Base-by-base conservation (phyloP, 2,329 filamentous ascomycete species). In the Taxawa tesnikishii region DNA sequence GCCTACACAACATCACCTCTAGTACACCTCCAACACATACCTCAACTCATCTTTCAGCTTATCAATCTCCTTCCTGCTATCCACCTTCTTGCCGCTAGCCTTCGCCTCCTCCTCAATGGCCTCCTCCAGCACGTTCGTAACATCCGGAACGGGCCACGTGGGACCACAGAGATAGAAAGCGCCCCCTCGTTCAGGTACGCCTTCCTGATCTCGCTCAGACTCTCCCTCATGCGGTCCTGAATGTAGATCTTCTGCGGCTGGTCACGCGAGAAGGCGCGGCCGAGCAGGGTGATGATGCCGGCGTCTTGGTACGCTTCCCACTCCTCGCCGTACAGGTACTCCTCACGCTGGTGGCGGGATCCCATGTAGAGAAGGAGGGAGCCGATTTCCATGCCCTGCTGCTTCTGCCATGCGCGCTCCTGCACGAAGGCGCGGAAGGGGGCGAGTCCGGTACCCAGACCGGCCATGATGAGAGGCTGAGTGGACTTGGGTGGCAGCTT, bases 361-460 rank as follows among this genome's bases (percentile, higher is more conserved):
- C 90, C 90, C 67, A 98, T 88, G 70, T 96, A 98, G 38, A 98
- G 66, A 32, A 98, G 73, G 40, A 96, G 90, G 26, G 84, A 67
- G 33, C 90, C 90, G 45, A 98, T 94, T 37, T 90, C 77, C 65
- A 93, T 87, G 58, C 90, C 90, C 57, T 92, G 83, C n/a, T 84
- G 79, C 66, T 94, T 94, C 56, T 98, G 88, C 75, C 92, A 85
- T 30, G 90, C 90, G 36, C 90, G 88, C 65, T 98, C 90, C 63
- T 98, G 90, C 28, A 96, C 81, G 53, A 98, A 98, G 38, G 90
- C 90, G 43, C 90, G 84, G 83, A 98, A 98, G n/a, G 90, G 90
- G 2, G 90, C 90, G 14, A 98, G 78, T 53, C 90, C 90, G 0
- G 90, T 98, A 42, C 90, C 90, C n/a, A 96, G 79, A 57, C 90